A percentile compares a stretch with the other conserved stretches of the same genome.
These are phyloP conservation scores for Bacterosira constricta DNA, from an alignment of 108 stramenopile species.

Conservation along the genomic window DNA sequence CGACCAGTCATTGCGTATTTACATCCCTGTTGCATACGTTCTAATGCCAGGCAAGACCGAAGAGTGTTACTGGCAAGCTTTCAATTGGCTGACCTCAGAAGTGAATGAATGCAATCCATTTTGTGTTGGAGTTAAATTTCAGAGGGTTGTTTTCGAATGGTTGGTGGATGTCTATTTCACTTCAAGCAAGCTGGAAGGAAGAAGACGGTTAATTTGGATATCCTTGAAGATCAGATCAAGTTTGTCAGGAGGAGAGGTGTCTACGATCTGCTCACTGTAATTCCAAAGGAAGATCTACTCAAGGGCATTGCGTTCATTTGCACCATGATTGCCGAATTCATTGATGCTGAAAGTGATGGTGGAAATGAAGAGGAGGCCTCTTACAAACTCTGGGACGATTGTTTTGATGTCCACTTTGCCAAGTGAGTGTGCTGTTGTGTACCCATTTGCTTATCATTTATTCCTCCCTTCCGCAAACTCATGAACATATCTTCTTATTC, in stretches of 20 bases:
- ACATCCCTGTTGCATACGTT: constrained; percentile 5
- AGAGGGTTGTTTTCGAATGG: background rate
- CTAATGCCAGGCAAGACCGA: constrained; percentile 10
- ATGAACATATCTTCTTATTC: background rate
- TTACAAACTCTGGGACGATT: background rate
- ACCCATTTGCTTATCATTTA: background rate
- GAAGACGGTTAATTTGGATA: background rate
- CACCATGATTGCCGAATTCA: background rate
- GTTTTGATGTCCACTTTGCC: too few relatives aligned
- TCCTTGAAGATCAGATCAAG: background rate
- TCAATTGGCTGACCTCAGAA: constrained; percentile 5
- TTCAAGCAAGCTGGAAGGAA: background rate
- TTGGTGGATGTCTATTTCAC: background rate
- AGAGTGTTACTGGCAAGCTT: constrained; percentile 9
- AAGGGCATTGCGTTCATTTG: background rate
- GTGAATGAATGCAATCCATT: background rate
- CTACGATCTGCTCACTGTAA: background rate
- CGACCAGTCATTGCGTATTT: background rate
- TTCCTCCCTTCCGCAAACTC: background rate
- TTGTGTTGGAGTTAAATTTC: background rate
- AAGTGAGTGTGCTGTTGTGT: too few relatives aligned
- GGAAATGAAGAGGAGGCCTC: background rate
- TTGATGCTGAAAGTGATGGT: background rate
- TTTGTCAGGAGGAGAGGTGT: background rate
- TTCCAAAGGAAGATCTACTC: background rate